These are phyloP conservation scores for Alternaria postmessia DNA, from an alignment of 2,329 filamentous ascomycete genomes.

Conservation along the genomic window DNA sequence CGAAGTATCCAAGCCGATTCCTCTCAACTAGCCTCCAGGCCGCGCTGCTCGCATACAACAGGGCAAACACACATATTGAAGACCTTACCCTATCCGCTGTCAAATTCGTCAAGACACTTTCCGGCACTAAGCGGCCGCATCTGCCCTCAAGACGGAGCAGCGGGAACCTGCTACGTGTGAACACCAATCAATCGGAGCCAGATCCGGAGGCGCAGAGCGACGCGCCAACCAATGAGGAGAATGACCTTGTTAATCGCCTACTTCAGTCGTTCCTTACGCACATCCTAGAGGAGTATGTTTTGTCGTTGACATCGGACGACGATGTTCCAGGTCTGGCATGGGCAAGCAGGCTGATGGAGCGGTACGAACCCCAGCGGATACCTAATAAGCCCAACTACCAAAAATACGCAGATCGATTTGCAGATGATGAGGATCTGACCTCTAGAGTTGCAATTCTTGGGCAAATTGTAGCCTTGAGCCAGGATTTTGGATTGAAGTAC, in stretches of 20 bases:
- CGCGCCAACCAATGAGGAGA: slow-evolving; percentile 61
- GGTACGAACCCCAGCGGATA: slow-evolving; percentile 69
- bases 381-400: slow-evolving; percentile 64
- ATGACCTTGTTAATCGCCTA: slow-evolving; percentile 68
- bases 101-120: slow-evolving; percentile 73
- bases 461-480: slow-evolving; percentile 73
- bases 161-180: slow-evolving; percentile 52
- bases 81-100: slow-evolving; percentile 75
- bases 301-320: slow-evolving; percentile 55
- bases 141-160: slow-evolving; percentile 66
- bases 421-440: slow-evolving; percentile 68
- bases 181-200: slow-evolving; percentile 52
- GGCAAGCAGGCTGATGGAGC: slow-evolving; percentile 70
- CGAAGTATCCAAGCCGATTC: slow-evolving; percentile 80
- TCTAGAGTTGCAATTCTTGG: slow-evolving; percentile 73
- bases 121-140: slow-evolving; percentile 71
- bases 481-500: slow-evolving; percentile 62
- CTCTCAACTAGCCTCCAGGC: slow-evolving; percentile 78
- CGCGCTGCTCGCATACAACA: slow-evolving; percentile 71
- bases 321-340: slow-evolving; percentile 61
- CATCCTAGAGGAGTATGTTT: slow-evolving; percentile 76
- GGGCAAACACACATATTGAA: slow-evolving; percentile 62
- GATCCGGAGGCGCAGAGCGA: slow-evolving; percentile 65
- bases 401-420: slow-evolving; percentile 71
- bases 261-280: slow-evolving; percentile 82